Evolutionary conservation across 192 early-diverging fungal genomes (phyloP).

Genomic region (Entomortierella lignicola): DNA sequence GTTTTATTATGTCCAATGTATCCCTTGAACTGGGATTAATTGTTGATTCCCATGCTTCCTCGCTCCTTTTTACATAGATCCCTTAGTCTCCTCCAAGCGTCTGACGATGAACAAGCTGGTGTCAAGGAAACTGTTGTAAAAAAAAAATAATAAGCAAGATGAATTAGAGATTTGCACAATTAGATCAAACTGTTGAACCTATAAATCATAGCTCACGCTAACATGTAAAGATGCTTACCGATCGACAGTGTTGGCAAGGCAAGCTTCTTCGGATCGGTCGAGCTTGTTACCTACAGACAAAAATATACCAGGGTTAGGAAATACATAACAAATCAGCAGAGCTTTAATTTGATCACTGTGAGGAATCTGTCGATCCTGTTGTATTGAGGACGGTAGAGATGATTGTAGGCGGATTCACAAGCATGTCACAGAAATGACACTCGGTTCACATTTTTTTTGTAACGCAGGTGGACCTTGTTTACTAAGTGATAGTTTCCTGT

Average conservation of each 20-base stretch:
- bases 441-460: too few relatives aligned
- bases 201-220: neutral
- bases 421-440: too few relatives aligned
- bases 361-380: too few relatives aligned
- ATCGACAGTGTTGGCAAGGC: constrained; percentile 70
- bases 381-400: too few relatives aligned
- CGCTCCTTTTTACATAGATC: constrained; percentile 43
- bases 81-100: constrained; percentile 61
- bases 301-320: too few relatives aligned
- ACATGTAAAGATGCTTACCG: constrained; percentile 32
- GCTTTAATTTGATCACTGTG: too few relatives aligned
- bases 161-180: neutral
- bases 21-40: neutral
- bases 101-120: constrained; percentile 66
- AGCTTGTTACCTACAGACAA: constrained; percentile 55
- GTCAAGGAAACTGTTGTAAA: constrained; percentile 62
- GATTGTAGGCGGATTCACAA: too few relatives aligned
- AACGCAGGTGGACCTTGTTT: too few relatives aligned
- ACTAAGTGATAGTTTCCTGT: neutral
- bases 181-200: neutral
- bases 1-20: neutral
- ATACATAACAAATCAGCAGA: too few relatives aligned
- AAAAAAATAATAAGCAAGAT: neutral
- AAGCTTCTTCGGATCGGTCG: constrained; percentile 64
- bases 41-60: neutral